Percentiles rank a stretch among this genome's conserved stretches.
These are phyloP conservation scores for Skeletonema potamos DNA, from an alignment of 108 stramenopile genomes.

Conservation along the genomic window DNA sequence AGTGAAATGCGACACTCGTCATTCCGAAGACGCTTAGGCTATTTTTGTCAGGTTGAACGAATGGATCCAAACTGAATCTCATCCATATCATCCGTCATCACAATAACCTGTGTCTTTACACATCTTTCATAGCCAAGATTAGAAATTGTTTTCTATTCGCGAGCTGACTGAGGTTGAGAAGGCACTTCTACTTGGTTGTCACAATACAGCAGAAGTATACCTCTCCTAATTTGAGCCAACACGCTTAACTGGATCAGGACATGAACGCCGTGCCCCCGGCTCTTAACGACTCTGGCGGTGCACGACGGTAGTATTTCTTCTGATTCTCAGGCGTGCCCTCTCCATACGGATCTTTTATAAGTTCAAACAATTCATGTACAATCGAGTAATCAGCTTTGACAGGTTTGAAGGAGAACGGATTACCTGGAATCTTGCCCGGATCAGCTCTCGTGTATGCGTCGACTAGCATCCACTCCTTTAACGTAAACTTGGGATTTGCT, in stretches of 20 bases:
- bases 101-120: slow-evolving; percentile 12
- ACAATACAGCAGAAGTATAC: not conserved
- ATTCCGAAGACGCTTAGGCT: not conserved
- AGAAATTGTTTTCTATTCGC: slow-evolving; percentile 26
- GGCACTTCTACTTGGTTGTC: not conserved
- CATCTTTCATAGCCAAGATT: not conserved
- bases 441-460: slow-evolving; percentile 83
- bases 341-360: slow-evolving; percentile 71
- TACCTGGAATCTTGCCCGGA: slow-evolving; percentile 15
- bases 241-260: slow-evolving; percentile 81
- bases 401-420: slow-evolving; percentile 12
- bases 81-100: slow-evolving; percentile 32
- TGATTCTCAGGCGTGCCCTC: slow-evolving; percentile 64
- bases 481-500: slow-evolving; percentile 77
- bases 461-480: slow-evolving; percentile 88
- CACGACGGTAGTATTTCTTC: slow-evolving; percentile 66
- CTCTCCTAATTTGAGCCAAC: slow-evolving; percentile 5
- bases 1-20: not conserved
- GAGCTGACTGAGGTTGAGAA: slow-evolving; percentile 13
- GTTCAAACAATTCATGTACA: slow-evolving; percentile 61
- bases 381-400: slow-evolving; percentile 57
- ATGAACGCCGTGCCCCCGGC: slow-evolving; percentile 87
- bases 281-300: slow-evolving; percentile 61
- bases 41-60: slow-evolving; percentile 34
- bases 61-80: slow-evolving; percentile 11